phyloP scores from a whole-genome alignment of 495 filamentous ascomycete species.

The Neurospora intermedia region DNA sequence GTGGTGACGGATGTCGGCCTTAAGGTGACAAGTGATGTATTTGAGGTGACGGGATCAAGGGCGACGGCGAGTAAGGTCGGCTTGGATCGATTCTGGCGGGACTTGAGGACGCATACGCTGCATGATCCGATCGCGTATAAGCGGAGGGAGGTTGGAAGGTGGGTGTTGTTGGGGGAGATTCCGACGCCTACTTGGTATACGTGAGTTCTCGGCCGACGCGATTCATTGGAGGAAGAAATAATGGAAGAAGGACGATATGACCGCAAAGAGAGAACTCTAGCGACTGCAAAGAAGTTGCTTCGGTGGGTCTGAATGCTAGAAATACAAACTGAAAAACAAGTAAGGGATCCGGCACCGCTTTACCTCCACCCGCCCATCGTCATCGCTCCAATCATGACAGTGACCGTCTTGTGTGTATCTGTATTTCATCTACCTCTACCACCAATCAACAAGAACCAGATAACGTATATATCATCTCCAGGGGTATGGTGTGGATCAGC shows the following conservation, averaged over 20 bases:
- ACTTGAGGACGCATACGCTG: conserved; percentile 48
- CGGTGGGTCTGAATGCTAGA: background rate
- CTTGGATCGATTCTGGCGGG: conserved; percentile 51
- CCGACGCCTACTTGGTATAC: conserved; percentile 53
- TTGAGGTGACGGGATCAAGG: conserved; percentile 47
- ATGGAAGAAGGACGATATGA: background rate
- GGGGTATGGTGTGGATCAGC: background rate
- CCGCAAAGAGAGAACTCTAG: background rate
- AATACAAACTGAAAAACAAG: background rate
- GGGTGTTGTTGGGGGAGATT: conserved; percentile 37
- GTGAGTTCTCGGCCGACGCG: background rate
- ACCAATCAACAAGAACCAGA: background rate
- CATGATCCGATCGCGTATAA: conserved; percentile 57
- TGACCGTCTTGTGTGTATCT: background rate
- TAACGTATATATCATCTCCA: background rate
- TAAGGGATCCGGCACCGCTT: background rate
- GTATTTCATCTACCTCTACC: background rate
- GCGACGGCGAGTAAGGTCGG: conserved; percentile 43
- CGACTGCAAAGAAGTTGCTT: background rate
- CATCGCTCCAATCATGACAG: background rate
- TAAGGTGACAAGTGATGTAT: conserved; percentile 44
- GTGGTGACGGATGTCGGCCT: conserved; percentile 48
- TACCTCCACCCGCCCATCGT: background rate
- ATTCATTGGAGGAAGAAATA: background rate
- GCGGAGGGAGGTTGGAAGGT: conserved; percentile 47